Evolutionary conservation across 441 rosid genomes (phyloP), one percentile per base, ranked within the genome.

Genomic region (Sinapis alba): DNA sequence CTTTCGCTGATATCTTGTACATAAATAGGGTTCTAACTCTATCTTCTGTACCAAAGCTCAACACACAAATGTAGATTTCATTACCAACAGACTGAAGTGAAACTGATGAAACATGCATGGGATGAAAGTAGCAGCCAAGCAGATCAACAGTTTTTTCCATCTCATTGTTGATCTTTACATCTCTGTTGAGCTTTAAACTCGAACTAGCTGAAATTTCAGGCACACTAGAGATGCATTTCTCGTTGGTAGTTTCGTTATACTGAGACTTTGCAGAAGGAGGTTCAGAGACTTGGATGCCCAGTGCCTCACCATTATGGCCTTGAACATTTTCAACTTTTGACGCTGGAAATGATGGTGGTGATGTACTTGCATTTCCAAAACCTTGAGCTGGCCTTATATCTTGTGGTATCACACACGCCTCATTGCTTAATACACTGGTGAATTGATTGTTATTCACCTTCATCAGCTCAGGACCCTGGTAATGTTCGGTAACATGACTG

Each of bases 91-190:
- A 62, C 68, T 84, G 81, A 74, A 91, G 78, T 78, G 82, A 72
- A 65, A 96, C 78, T 27, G 90, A 82, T 66, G 82, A 76, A 81
- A 91, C 71, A 30, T 92, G 97, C 81, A 78, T 53, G 28, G 89
- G 96, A 68, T 87, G 97, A 64, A 84, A 76, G 84, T 96, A 96
- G 84, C 97, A 83, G 73, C 99, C 99, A 51, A 88, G 77, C 76
- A 87, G 82, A 53, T 86, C 84, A 81, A 74, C 65, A 69, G 51
- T 77, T 68, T 83, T 85, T 47, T 78, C 79, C 59, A 86, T 79
- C 65, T 90, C 87, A 80, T 78, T 80, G 62, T 72, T 65, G 69
- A 74, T 50, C 74, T 83, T 84, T 69, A 83, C 47, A 79, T 75
- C 75, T 70, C 76, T 74, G 69, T 74, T 72, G 54, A 47, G 80